Evolutionary conservation across 768 basidiomycete species (phyloP).

Genomic region (Lactarius psammicola): DNA sequence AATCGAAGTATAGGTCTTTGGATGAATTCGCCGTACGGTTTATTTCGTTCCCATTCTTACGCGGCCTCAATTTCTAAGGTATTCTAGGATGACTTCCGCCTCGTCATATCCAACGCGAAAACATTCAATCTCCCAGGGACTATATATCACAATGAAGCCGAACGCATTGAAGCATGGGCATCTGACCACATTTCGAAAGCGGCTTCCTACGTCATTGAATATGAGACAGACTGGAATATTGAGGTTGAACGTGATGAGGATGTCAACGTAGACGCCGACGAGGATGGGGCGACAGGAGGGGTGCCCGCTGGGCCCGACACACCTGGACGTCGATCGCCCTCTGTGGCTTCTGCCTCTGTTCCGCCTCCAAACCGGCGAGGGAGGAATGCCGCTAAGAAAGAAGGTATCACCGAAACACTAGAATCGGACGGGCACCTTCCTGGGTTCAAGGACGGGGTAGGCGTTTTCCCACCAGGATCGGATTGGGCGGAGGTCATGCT

Average conservation of each 20-base stretch:
- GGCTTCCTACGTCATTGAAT: constrained; percentile 71
- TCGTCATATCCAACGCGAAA: constrained; percentile 74
- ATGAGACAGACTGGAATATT: constrained; percentile 82
- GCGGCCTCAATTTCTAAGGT: neutral
- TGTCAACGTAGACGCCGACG: constrained; percentile 45
- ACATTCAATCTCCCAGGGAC: constrained; percentile 72
- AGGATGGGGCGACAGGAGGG: constrained; percentile 32
- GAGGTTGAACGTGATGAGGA: constrained; percentile 56
- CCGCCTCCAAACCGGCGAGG: constrained; percentile 26
- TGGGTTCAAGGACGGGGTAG: constrained; percentile 73
- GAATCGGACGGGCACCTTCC: constrained; percentile 73
- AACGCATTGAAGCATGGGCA: constrained; percentile 65
- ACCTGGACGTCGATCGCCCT: constrained; percentile 34
- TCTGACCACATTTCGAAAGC: constrained; percentile 73
- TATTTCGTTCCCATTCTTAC: neutral
- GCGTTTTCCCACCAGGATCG: constrained; percentile 65
- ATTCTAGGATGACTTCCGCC: constrained; percentile 51
- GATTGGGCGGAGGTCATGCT: constrained; percentile 74
- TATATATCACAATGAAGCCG: constrained; percentile 74
- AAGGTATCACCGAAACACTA: constrained; percentile 45
- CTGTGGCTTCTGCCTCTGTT: constrained; percentile 27
- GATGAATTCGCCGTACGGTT: constrained; percentile 72
- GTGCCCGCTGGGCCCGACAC: constrained; percentile 30
- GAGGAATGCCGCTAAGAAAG: constrained; percentile 45
- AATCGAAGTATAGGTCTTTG: constrained; percentile 72